Percentiles rank a stretch among this genome's conserved stretches.
phyloP scores from a whole-genome alignment of 495 filamentous ascomycete genomes.

The Chaetomidium leptoderma region DNA sequence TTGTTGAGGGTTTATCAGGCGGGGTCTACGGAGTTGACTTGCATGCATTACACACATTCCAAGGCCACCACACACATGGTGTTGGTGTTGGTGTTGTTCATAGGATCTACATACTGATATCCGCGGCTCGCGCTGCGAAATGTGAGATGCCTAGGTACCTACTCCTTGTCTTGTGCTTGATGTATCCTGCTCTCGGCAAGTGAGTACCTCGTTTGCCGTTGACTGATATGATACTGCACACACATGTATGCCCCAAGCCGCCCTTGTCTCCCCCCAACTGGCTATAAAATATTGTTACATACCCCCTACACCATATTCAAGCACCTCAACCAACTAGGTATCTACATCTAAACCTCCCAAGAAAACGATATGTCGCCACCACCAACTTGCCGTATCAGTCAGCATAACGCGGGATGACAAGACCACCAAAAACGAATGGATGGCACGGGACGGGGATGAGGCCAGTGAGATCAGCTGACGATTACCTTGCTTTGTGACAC shows the following conservation, averaged over 20 bases:
- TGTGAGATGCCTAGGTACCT: neutral
- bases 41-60: neutral
- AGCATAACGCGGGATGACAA: neutral
- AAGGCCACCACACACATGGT: neutral
- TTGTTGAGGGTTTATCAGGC: too few species aligned
- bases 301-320: too few species aligned
- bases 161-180: neutral
- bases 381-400: neutral
- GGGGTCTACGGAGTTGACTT: neutral
- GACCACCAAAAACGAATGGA: neutral
- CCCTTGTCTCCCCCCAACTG: too few species aligned
- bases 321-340: too few species aligned
- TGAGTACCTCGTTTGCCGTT: too few species aligned
- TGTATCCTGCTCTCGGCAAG: neutral
- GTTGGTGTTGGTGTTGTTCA: neutral
- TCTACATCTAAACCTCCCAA: too few species aligned
- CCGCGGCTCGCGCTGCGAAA: constrained; percentile 1
- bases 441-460: neutral
- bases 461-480: neutral
- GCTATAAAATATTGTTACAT: too few species aligned
- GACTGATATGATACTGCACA: too few species aligned
- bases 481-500: neutral
- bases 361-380: too few species aligned
- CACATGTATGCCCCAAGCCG: too few species aligned
- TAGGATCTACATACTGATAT: neutral